Percentiles rank a stretch among this genome's conserved stretches.
These are phyloP conservation scores for Pythium grandisporangium DNA, from an alignment of 352 stramenopile genomes.

Conservation along the genomic window DNA sequence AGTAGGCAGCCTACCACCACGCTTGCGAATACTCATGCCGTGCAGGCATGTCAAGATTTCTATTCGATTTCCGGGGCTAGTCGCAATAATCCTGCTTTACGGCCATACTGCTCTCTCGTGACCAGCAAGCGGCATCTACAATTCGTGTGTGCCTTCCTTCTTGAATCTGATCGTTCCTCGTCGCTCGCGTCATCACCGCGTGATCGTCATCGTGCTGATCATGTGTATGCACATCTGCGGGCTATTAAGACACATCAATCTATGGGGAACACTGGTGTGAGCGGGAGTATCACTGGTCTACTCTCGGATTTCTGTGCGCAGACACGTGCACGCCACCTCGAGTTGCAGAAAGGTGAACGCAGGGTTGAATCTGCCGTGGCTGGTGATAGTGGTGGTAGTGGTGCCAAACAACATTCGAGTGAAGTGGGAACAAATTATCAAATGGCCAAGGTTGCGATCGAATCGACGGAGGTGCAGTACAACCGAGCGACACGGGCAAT, in stretches of 20 bases:
- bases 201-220: conserved; percentile 6
- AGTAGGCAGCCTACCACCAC: no score
- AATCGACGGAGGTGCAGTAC: conserved; percentile 10
- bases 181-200: no score
- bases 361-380: no score
- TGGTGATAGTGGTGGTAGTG: no score
- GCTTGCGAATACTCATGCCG: no score
- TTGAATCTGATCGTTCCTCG: conserved; percentile 20
- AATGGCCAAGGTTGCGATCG: no score
- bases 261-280: conserved; percentile 1
- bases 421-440: no score
- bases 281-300: conserved; percentile 11
- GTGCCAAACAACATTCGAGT: no score
- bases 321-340: conserved; percentile 11
- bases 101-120: conserved; percentile 15
- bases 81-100: no score
- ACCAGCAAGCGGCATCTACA: conserved; percentile 24
- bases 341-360: conserved; percentile 7
- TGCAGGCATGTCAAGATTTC: no score
- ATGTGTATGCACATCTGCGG: conserved; percentile 22
- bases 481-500: background rate
- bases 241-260: conserved; percentile 30
- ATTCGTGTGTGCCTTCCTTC: conserved; percentile 25
- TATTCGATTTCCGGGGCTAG: no score
- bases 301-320: conserved; percentile 26